Evolutionary conservation across 257 asterid species (phyloP).

Genomic region (Capsicum chinense): DNA sequence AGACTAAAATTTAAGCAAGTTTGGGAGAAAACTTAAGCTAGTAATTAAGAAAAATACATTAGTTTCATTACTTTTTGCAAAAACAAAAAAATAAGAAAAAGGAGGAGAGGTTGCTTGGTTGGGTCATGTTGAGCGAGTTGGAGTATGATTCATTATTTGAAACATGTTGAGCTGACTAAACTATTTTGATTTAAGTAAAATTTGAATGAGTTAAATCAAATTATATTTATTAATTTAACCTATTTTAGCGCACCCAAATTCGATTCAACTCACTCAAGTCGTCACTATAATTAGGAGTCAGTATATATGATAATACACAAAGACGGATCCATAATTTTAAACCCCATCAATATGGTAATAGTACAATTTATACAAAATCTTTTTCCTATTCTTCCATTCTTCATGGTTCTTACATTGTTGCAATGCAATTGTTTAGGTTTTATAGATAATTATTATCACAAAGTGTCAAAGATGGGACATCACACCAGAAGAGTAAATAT

Average conservation of each 20-base stretch:
- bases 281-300: no score
- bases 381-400: background rate
- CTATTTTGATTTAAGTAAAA: no score
- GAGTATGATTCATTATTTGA: background rate
- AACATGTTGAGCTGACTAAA: background rate
- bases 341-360: no score
- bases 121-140: background rate
- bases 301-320: no score
- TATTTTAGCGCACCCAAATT: background rate
- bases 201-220: no score
- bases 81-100: background rate
- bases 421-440: background rate
- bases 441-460: background rate
- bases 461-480: constrained; percentile 18
- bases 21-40: background rate
- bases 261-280: background rate
- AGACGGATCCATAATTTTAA: no score
- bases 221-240: background rate
- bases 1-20: background rate
- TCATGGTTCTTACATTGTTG: background rate
- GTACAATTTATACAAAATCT: background rate
- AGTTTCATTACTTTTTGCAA: background rate
- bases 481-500: background rate
- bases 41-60: background rate
- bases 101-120: background rate